A percentile compares a stretch with the other conserved stretches of the same genome.
Evolutionary conservation across 2,329 filamentous ascomycete species (phyloP).

Genomic region (Beauveria sp.): DNA sequence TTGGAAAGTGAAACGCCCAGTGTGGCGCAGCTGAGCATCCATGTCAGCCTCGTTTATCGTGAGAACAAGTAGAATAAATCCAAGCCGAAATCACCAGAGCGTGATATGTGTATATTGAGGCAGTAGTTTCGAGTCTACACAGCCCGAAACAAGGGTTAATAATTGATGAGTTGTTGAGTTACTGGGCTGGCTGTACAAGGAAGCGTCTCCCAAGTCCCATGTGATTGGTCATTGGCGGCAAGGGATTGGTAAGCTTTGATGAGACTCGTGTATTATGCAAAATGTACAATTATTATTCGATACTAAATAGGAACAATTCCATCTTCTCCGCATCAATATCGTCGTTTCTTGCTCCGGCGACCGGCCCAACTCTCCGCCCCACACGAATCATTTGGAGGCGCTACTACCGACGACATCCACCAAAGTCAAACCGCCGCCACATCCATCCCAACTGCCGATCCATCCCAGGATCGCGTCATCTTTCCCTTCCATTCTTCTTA

Average conservation of each 20-base stretch:
- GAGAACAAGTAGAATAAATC: no score
- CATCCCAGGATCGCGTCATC: not conserved
- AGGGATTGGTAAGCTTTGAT: no score
- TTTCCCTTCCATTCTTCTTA: no score
- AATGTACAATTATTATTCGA: no score
- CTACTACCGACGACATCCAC: not conserved
- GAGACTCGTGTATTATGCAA: no score
- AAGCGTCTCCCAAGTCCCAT: not conserved
- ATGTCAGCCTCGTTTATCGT: no score
- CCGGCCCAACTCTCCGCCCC: not conserved
- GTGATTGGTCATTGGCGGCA: not conserved
- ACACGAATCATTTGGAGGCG: not conserved
- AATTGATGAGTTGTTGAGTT: not conserved
- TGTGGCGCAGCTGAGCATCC: not conserved
- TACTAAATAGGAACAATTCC: no score
- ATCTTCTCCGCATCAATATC: no score
- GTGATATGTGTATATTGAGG: constrained; percentile 29
- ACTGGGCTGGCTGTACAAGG: not conserved
- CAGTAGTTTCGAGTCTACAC: constrained; percentile 25
- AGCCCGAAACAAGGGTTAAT: constrained; percentile 22
- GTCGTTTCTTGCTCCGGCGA: not conserved
- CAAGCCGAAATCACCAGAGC: constrained; percentile 37
- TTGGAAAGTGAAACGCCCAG: not conserved
- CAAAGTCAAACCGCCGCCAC: not conserved
- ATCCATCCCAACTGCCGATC: no score